Base-by-base conservation (phyloP, 176 grass and related monocot species). In the Rhynchospora pubera region DNA sequence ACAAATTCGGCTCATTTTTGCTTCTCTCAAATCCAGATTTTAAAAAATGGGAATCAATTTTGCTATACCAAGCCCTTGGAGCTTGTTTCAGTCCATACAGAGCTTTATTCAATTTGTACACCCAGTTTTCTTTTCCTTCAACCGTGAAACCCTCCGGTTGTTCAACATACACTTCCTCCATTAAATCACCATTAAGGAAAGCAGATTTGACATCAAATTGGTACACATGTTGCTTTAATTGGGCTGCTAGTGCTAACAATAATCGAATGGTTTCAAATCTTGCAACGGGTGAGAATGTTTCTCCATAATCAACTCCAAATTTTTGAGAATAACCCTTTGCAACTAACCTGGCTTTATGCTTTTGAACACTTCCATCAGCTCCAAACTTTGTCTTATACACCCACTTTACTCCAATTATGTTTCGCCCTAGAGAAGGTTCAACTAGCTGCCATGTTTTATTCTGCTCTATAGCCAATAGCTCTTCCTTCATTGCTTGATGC, bases 381-480 rank as follows among this genome's bases (percentile, higher is more conserved):
- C 48, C 48, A 9, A 10, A 9, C 2, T 11, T 51, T 0, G 48
- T 51, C 12, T 5, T 9, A 5, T 7, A 51, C 1, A 51, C 48
- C 48, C 48, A 51, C 12, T 51, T 51, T 6, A 51, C 48, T 5
- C 48, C 48, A 7, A 11, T 51, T 51, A 5, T 10, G 12, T 51
- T 10, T 10, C 6, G 3, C 0, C 4, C 48, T 51, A 0, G 0
- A 51, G 48, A 5, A 6, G 6, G 48, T 51, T 51, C 48, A 0
- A 51, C 48, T 0, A 51, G 1, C 2, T 9, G 0, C 48, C 48
- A 51, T 9, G 48, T 51, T 32, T 72, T 70, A 3, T 80, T 85
- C n/a, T 79, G 79, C 59, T 79, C 72, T 15, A 85, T 85, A 21
- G 77, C 77, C 14, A 70, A 55, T 5, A n/a, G n/a, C n/a, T 86